Base-by-base conservation (phyloP, 345 rosid genomes). In the Bretschneidera sinensis region DNA sequence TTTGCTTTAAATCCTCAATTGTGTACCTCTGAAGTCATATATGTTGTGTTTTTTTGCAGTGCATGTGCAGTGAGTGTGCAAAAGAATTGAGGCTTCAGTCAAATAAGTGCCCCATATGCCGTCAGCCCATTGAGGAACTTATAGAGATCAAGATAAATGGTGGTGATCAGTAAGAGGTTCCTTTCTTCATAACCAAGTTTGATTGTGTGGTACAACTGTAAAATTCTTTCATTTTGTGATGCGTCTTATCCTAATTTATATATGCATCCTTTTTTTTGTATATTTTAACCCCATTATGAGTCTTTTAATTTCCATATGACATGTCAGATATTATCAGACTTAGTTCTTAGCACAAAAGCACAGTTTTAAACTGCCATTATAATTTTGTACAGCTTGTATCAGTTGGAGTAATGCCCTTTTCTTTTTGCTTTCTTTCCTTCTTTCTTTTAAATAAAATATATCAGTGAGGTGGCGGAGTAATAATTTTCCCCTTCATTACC, bases 21-120 rank as follows among this genome's bases (percentile, higher is more conserved):
- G 55, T 3, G 2, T n/a, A 11, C 14, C 24, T 17, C 13, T 51
- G 21, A n/a, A 51, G 24, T 17, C 18, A 51, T 19, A 2, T 49
- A 22, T 69, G 57, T 66, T 68, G 17, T 69, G 49, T 64, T 21
- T 76, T n/a, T 54, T 51, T 51, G 67, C 86, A 84, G 97, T 88
- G 95, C 59, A 78, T 91, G 83, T 88, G 95, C 76, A 72, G 87
- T 16, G 88, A 80, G 51, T 88, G 96, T 65, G 95, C 97, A 35
- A 90, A 83, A 77, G 83, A 60, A 56, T 68, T 94, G 81, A 79
- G 86, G 74, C 78, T 81, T 66, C 97, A 75, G 71, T 80, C 99
- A 54, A 87, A 86, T 62, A 90, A 84, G 67, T 90, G 97, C 70
- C 97, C 97, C 17, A 86, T 94, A 60, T 94, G 99, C 69, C 86